Base-by-base conservation (phyloP, 2,329 filamentous ascomycete genomes). In the Sporothrix phasma region DNA sequence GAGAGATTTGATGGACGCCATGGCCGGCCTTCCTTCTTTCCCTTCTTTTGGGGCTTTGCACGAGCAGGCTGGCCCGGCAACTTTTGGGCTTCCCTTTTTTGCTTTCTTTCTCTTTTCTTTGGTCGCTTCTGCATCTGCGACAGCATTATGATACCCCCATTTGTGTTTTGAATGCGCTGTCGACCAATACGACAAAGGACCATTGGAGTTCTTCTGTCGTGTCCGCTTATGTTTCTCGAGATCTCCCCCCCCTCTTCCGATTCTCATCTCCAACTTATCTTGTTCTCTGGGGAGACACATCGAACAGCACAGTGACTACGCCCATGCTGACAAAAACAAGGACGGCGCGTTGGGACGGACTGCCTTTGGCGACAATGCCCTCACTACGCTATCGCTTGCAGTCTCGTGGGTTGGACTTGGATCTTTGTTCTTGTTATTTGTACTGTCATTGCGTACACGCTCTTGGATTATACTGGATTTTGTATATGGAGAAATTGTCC, bases 151-250 rank as follows among this genome's bases (percentile, higher is more conserved):
- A 81, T 81, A 81, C 79, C 80, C 67, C 79, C 78, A 80, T 77
- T 69, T 74, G 77, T 79, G 76, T 81, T n/a, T 79, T 78, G 72
- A 71, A 80, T 81, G 79, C 77, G 78, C 78, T 79, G 77, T 80
- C 77, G 68, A 58, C 39, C 43, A 26, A 39, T 34, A 62, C 45
- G 64, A 63, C 49, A 64, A 43, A 66, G 69, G 19, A 17, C 31
- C 24, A 31, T 19, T 51, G 47, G 47, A 24, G 45, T 51, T 51
- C n/a, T 54, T 54, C 29, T 34, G 39, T 46, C 56, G 7, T n/a
- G 37, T 46, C 39, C 56, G 56, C 56, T 59, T 29, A 54, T 34
- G 22, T 54, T 39, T 39, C 24, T 49, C 46, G 24, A 49, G 46
- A 24, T 49, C 24, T 49, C 46, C 46, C 22, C 24, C 24, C 4